phyloP scores from a whole-genome alignment of 2,329 filamentous ascomycete species.

The Arthrobotrys sphaeroides region DNA sequence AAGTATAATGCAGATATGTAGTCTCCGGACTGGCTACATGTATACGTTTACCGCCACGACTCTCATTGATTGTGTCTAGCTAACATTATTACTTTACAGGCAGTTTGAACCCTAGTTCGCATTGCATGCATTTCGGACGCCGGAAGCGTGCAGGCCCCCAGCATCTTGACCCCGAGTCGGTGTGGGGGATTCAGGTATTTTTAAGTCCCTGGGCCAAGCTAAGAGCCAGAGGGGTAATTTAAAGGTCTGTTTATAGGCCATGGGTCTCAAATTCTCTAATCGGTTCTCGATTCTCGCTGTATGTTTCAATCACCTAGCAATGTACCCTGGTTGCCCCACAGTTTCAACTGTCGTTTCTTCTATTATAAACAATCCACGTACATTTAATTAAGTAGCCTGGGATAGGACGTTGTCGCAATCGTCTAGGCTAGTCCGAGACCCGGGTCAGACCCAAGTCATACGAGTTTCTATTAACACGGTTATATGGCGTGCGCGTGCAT shows the following conservation, averaged over 20 bases:
- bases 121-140: background rate
- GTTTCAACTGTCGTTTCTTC: background rate
- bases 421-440: too few relatives aligned
- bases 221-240: background rate
- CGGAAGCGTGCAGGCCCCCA: background rate
- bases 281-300: background rate
- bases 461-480: too few relatives aligned
- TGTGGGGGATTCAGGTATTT: slow-evolving; percentile 12
- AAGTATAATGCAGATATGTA: background rate
- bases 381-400: background rate
- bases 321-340: background rate
- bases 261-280: slow-evolving; percentile 10
- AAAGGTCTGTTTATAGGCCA: background rate
- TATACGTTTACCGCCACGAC: background rate
- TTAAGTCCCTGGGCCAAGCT: background rate
- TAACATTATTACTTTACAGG: too few relatives aligned
- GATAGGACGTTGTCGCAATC: background rate
- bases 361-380: slow-evolving; percentile 13
- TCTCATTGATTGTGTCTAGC: background rate
- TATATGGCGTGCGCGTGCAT: too few relatives aligned
- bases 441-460: too few relatives aligned
- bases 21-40: background rate
- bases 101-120: background rate
- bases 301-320: slow-evolving; percentile 14
- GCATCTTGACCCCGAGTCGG: background rate